Conservation (phyloP, 129 eudicot species). For the Lonicera japonica region DNA sequence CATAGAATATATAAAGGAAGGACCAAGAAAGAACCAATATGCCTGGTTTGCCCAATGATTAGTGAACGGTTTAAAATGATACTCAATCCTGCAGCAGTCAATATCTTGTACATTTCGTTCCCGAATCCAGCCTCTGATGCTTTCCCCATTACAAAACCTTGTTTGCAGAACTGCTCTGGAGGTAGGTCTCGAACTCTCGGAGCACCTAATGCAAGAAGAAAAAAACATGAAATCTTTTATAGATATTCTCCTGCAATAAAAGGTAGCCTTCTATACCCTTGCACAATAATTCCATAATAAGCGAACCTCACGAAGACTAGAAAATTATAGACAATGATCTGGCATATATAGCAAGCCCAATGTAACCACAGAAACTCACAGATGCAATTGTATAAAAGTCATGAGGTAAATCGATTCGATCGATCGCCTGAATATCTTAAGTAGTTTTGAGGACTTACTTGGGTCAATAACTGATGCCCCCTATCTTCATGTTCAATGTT, state of each 20-base stretch:
- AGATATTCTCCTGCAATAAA: neutral
- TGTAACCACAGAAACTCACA: too few species aligned
- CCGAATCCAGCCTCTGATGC: constrained; percentile 60
- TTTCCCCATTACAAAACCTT: constrained; percentile 46
- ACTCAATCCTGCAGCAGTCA: constrained; percentile 54
- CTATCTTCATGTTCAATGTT: too few species aligned
- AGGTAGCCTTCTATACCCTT: neutral
- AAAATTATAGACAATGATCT: too few species aligned
- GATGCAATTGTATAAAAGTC: too few species aligned
- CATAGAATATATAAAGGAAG: constrained; percentile 7
- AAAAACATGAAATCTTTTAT: neutral
- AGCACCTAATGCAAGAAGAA: constrained; percentile 29
- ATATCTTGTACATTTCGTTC: constrained; percentile 55
- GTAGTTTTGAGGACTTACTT: too few species aligned
- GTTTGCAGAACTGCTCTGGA: constrained; percentile 45
- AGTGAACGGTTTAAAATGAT: constrained; percentile 50
- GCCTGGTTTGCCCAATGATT: constrained; percentile 60
- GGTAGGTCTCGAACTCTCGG: constrained; percentile 36
- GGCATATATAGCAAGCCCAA: too few species aligned
- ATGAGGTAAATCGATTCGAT: too few species aligned
- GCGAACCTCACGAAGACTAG: too few species aligned
- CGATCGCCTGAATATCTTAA: too few species aligned
- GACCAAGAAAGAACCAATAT: constrained; percentile 36
- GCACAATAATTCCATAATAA: neutral
- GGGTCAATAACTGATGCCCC: too few species aligned